Base-by-base conservation (phyloP, 2,329 filamentous ascomycete species). In the Rutstroemia sp. region DNA sequence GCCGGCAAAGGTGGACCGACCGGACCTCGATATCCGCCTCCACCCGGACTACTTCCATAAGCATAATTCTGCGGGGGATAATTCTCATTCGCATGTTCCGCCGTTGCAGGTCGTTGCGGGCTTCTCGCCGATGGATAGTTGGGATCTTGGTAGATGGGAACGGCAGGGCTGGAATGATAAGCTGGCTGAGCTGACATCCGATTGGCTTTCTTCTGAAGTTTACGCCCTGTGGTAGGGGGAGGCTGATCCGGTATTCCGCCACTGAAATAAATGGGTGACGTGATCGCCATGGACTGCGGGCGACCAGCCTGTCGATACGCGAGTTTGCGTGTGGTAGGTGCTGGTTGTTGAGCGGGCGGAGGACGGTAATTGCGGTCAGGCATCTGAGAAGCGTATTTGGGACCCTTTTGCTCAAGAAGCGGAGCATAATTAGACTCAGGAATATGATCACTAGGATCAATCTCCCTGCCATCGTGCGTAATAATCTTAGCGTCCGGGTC, bases 371-470 rank as follows among this genome's bases (percentile, higher is more conserved):
- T 58, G 48, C 67, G 57, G 58, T 66, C 58, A 19, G 71, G 65
- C 30, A 62, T 58, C 18, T 68, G 61, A 4, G 71, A 70, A 23
- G 74, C 71, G 45, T 74, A 73, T 47, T 71, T 71, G 7, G 66
- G 63, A n/a, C 73, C 74, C 66, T 85, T 86, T 21, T 79, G 77
- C 51, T 68, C 66, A 5, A 64, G 63, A 1, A 70, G 60, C 18
- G 68, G 67, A 4, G 67, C 68, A 57, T 68, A 70, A 52, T 69
- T 69, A 2, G 66, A 66, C 68, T 90, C 81, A 0, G 88, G 88
- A 14, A 92, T 76, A 67, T 92, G 88, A 69, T 92, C 88, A 0
- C 87, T 90, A 1, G 88, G 88, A 66, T 92, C 88, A 55, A 92
- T 80, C 65, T 90, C 86, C 55, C 86, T 79, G 6, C 88, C 88